These are phyloP conservation scores for Exsudoporus frostii DNA, from an alignment of 768 basidiomycete species.

Conservation along the genomic window DNA sequence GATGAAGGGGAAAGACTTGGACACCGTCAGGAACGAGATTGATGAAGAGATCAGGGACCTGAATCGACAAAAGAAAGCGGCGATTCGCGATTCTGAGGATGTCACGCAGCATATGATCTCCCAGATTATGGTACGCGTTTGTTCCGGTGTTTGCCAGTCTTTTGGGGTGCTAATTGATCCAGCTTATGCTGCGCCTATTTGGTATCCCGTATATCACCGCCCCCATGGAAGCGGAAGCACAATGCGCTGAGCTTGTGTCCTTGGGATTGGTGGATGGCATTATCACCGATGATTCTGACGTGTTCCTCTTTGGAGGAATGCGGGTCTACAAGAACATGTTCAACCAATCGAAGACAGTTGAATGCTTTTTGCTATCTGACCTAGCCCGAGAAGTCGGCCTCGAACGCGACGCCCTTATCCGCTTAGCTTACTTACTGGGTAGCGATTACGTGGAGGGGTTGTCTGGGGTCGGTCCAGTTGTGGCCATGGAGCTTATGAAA, in stretches of 20 bases:
- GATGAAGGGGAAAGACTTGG: slow-evolving; percentile 82
- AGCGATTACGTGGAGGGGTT: slow-evolving; percentile 96
- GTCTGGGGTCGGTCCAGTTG: slow-evolving; percentile 89
- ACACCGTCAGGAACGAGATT: slow-evolving; percentile 81
- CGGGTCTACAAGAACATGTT: slow-evolving; percentile 99
- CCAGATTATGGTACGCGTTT: slow-evolving; percentile 62
- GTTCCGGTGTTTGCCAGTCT: neutral
- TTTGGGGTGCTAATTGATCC: slow-evolving; percentile 4
- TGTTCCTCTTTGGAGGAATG: slow-evolving; percentile 93
- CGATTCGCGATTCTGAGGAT: slow-evolving; percentile 93
- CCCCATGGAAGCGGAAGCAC: slow-evolving; percentile 99
- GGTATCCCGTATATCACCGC: slow-evolving; percentile 98
- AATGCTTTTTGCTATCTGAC: slow-evolving; percentile 86
- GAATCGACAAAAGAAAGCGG: slow-evolving; percentile 80
- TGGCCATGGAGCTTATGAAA: slow-evolving; percentile 91
- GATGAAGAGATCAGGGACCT: slow-evolving; percentile 85
- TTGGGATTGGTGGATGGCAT: slow-evolving; percentile 92
- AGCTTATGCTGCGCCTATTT: slow-evolving; percentile 90
- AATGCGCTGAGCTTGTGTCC: slow-evolving; percentile 88
- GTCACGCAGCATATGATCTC: slow-evolving; percentile 92
- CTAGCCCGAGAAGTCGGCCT: slow-evolving; percentile 84
- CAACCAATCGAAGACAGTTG: slow-evolving; percentile 98
- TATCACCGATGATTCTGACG: slow-evolving; percentile 98
- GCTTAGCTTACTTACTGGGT: slow-evolving; percentile 90
- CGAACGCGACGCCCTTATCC: slow-evolving; percentile 80